Evolutionary conservation across 306 rosid genomes (phyloP), one percentile per base, ranked within the genome.

Genomic region (Pyrus pyrifolia): DNA sequence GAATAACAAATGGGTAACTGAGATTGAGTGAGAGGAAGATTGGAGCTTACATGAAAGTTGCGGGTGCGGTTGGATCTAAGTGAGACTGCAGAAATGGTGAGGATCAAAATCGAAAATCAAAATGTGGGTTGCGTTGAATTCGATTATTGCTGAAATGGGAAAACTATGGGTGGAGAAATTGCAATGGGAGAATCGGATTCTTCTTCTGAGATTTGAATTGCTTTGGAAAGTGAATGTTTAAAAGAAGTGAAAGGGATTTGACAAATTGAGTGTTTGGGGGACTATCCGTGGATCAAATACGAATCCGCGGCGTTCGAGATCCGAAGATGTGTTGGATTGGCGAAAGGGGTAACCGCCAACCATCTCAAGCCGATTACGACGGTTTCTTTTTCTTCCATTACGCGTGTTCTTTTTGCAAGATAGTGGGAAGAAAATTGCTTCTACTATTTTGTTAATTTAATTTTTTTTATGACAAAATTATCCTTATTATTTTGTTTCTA

Each of bases 21-120:
- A 70, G 53, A 29, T 17, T 29, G 27, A 60, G 42, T 15, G n/a
- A 73, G 12, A 61, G 8, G 40, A 45, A 27, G 77, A 73, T 59
- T 44, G 77, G 68, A 73, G 68, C 59, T 4, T 44, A 73, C 68
- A 18, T 9, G 68, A 6, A 71, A 67, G 71, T 42, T 68, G 33
- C 31, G 6, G 19, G 3, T 67, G 12, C 15, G 22, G 27, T 33
- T 58, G 42, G 69, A 73, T 73, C 77, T 73, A 57, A 40, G 53
- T 57, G 23, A 18, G 35, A 11, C 5, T 9, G n/a, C 33, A 55
- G 76, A 58, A 72, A 59, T 29, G 9, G 38, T 35, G 19, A 21
- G 40, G 62, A 55, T 57, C 17, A 40, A 58, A 53, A 19, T 8
- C 55, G 22, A n/a, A 11, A 12, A 11, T 4, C 3, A 19, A 12